Evolutionary conservation across 768 basidiomycete species (phyloP), one percentile per base, ranked within the genome.

Genomic region (Hemileccinum rubropunctum): DNA sequence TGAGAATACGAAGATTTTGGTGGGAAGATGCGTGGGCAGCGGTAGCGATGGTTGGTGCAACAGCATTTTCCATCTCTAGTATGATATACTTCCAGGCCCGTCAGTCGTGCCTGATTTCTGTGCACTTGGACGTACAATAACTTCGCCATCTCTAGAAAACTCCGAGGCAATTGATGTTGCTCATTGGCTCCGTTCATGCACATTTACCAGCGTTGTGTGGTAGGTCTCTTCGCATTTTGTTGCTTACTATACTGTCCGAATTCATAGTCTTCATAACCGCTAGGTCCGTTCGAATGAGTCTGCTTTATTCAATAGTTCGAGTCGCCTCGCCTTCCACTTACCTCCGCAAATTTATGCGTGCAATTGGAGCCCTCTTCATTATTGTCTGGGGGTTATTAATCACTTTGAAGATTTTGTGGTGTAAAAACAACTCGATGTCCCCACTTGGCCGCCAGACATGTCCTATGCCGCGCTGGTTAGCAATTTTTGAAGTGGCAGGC

Each of bases 21-120:
- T 51, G 49, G 51, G 56, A 58, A 23, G 56, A 58, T 26, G 11
- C 27, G 18, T 53, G 48, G 56, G 51, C 58, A 23, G 42, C 47
- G 11, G 15, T 45, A 33, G 35, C 32, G 14, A 36, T 43, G 34
- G 28, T 36, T n/a, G 42, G 23, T 35, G 32, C 12, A 13, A 14
- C 35, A 6, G 7, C 26, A n/a, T 48, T 38, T 26, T 13, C 50
- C 12, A 33, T 47, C 23, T 20, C 13, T 23, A 34, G 26, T 15
- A 33, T 35, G 44, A 6, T 47, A 13, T 50, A 38, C 20, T 21
- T 50, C 32, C 38, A 30, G 28, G 28, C 28, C 8, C 4, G 28
- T 30, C 28, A 30, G 28, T 30, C 28, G 9, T 30, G 23, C 3
- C 6, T 23, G 6, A 9, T 30, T 30, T 30, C 28, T 30, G 28